Evolutionary conservation across 2,329 filamentous ascomycete species (phyloP), one percentile per base, ranked within the genome.

Genomic region (Coniochaeta pulveracea): DNA sequence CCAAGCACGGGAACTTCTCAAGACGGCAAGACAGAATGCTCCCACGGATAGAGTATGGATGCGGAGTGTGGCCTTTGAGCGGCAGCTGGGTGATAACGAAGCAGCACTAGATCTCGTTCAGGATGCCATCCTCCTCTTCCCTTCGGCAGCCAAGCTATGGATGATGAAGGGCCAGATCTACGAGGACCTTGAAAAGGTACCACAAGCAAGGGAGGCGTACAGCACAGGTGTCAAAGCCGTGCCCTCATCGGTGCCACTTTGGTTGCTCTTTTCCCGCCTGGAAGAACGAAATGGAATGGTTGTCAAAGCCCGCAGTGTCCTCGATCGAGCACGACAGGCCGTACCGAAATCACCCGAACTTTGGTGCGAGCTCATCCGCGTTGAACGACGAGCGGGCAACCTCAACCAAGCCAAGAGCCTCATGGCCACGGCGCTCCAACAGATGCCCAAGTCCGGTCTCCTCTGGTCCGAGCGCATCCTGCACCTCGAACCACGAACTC

Each of bases 81-180:
- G 91, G 10, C 85, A 93, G 45, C 66, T 85, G 15, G 81, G 79
- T 36, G 80, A 91, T 46, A 66, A 67, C 17, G 85, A 94, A 29
- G 76, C 77, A 2, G 88, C 91, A 0, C 69, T 98, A 10, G 83
- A 93, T 47, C 76, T 98, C 9, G 84, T 84, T 26, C 85, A 88
- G 38, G 80, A 93, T 51, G 91, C 81, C 2, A 64, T 98, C 22
- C 80, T 88, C 43, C 70, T 85, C 8, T 98, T 93, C 61, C 89
- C 91, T 1, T 73, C 77, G 27, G 76, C 81, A 10, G 71, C 85
- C 34, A 96, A 96, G 58, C 69, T 98, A 16, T 95, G 89, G 80
- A 95, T 96, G 83, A 84, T 94, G 64, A 98, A 98, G 60, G 91
- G 93, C 0, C 91, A 98, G 52, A 91, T 96, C 41, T 98, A 98